Evolutionary conservation across 768 basidiomycete genomes (phyloP).

Genomic region (Mycena epipterygia): DNA sequence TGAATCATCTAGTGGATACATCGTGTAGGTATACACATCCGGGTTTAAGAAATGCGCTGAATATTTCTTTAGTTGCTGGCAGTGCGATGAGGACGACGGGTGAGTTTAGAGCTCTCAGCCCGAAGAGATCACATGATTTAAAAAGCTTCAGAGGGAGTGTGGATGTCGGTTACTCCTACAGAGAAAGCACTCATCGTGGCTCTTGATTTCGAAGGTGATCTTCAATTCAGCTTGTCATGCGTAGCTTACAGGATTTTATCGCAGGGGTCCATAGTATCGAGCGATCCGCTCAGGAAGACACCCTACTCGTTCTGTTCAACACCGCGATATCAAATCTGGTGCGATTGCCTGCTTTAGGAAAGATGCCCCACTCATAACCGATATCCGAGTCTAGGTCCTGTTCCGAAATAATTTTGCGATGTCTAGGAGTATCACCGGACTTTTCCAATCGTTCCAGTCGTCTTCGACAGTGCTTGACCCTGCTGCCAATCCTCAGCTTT

Average conservation of each 20-base stretch:
- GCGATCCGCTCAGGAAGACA: conserved; percentile 73
- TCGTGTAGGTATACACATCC: conserved; percentile 49
- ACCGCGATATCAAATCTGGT: conserved; percentile 76
- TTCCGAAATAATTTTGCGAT: conserved; percentile 77
- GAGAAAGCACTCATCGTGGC: conserved; percentile 67
- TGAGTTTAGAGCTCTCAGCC: conserved; percentile 14
- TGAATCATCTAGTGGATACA: conserved; percentile 74
- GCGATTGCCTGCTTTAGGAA: conserved; percentile 20
- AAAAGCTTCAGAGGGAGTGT: conserved; percentile 61
- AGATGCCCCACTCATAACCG: not conserved
- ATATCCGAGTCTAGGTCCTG: conserved; percentile 61
- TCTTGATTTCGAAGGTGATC: conserved; percentile 72
- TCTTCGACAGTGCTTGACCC: conserved; percentile 71
- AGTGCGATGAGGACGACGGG: conserved; percentile 75
- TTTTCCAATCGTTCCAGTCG: conserved; percentile 74
- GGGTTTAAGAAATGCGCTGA: not conserved
- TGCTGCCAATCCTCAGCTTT: conserved; percentile 67
- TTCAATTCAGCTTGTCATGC: not conserved
- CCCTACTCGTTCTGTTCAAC: conserved; percentile 72
- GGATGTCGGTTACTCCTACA: conserved; percentile 77
- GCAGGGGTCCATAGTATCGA: conserved; percentile 74
- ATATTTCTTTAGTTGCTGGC: conserved; percentile 56
- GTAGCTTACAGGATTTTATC: not conserved
- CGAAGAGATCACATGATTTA: not conserved
- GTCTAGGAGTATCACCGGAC: conserved; percentile 69